Percentiles rank a stretch among this genome's conserved stretches.
phyloP scores from a whole-genome alignment of 2,329 filamentous ascomycete species.

The Penicillium rolfsii region DNA sequence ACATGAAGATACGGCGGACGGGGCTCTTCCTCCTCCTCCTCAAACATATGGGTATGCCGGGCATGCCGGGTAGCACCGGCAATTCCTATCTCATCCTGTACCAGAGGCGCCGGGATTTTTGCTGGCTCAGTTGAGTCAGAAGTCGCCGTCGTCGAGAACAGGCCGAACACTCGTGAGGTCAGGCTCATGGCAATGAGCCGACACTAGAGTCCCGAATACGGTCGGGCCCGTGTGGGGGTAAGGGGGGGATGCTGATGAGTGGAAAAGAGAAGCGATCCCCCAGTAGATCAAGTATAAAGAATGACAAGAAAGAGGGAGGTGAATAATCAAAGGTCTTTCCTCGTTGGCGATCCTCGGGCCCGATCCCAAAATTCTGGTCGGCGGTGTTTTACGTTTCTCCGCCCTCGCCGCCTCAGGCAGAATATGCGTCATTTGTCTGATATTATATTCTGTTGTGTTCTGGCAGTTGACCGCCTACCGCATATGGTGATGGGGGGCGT shows the following conservation, averaged over 20 bases:
- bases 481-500: not conserved
- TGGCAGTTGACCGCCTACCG: not conserved
- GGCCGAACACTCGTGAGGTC: slow-evolving; percentile 57
- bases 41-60: slow-evolving; percentile 48
- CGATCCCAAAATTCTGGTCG: slow-evolving; percentile 40
- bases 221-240: slow-evolving; percentile 35
- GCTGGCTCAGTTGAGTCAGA: slow-evolving; percentile 26
- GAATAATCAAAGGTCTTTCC: slow-evolving; percentile 1
- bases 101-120: slow-evolving; percentile 19
- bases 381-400: slow-evolving; percentile 38
- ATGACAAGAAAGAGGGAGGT: slow-evolving; percentile 18
- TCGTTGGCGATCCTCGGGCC: slow-evolving; percentile 14
- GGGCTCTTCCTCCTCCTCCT: slow-evolving; percentile 56
- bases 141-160: slow-evolving; percentile 53
- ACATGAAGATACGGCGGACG: slow-evolving; percentile 68
- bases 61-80: slow-evolving; percentile 17
- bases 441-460: not conserved
- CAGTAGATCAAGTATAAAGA: slow-evolving; percentile 22
- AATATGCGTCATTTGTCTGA: slow-evolving; percentile 13
- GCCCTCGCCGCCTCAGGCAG: slow-evolving; percentile 33
- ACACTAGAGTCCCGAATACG: slow-evolving; percentile 36
- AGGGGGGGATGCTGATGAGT: slow-evolving; percentile 30
- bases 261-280: slow-evolving; percentile 22
- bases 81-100: slow-evolving; percentile 21
- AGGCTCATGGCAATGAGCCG: slow-evolving; percentile 58